Base-by-base conservation (phyloP, 352 stramenopile species). In the Phytopythium cucurbitacearum region DNA sequence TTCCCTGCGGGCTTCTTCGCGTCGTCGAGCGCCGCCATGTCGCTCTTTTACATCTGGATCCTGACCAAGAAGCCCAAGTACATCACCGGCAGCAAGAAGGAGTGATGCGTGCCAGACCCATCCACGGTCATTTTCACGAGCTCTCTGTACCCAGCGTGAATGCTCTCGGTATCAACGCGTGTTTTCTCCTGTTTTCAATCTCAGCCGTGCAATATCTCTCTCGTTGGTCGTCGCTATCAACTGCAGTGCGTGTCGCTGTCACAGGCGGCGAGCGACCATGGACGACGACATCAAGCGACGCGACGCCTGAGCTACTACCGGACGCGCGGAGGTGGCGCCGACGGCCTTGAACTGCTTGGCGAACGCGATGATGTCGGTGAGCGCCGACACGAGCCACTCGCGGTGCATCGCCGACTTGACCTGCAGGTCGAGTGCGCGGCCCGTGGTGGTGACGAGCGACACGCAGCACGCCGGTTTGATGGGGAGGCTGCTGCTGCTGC, bases 31-130 rank as follows among this genome's bases (percentile, higher is more conserved):
- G 77, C 74, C 7, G 79, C 59, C 36, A 94, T 94, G 84, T 78
- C 78, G 49, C 43, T 89, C 10, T 94, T 94, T 51, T 94, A 94
- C 65, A 41, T 94, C 41, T 79, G 70, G 62, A 77, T 89, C 41
- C 64, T 94, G 50, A 62, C 85, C 28, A 68, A 71, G 59, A 94
- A 94, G 68, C 73, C 80, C 34, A 72, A 85, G 50, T 87, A 90
- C 80, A 53, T 9, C 48, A 12, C 48, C 32, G 12, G 44, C 35
- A 91, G 91, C 65, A 93, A 91, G 76, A 68, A 67, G 47, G 80
- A 76, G 62, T 52, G 28, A 13, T 39, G 28, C 35, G 5, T 7
- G 7, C 44, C 44, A 15, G 3, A 28, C 21, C 21, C 21, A 28
- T 28, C 21, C 21, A 28, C 2, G 21, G 21, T 28, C 21, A 28